Percentiles rank a stretch among this genome's conserved stretches.
Conservation (phyloP, 345 rosid species). For the Citrus cavaleriei region DNA sequence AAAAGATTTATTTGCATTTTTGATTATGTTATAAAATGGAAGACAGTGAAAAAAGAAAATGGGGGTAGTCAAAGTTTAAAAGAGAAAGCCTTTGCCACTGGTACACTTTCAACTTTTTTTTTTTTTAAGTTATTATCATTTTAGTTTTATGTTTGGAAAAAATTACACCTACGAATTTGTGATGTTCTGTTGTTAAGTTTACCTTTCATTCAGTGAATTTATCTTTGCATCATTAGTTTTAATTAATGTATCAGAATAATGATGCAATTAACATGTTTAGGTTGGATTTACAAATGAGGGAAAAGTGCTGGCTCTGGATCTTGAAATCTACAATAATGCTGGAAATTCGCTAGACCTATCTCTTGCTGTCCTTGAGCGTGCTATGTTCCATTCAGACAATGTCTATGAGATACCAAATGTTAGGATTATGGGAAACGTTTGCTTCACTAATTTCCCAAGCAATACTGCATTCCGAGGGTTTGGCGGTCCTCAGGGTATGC, state of each 20-base stretch:
- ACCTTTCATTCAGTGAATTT: neutral
- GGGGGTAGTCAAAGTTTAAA: too few relatives aligned
- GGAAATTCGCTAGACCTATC: constrained; percentile 93
- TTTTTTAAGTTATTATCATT: too few relatives aligned
- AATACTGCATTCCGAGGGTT: constrained; percentile 96
- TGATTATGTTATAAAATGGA: neutral
- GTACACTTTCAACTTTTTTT: neutral
- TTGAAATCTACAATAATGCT: constrained; percentile 82
- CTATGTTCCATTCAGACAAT: constrained; percentile 90
- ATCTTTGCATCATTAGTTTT: neutral
- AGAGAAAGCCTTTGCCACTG: too few relatives aligned
- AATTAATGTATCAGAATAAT: neutral
- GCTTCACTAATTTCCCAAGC: constrained; percentile 88
- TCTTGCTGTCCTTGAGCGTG: constrained; percentile 69
- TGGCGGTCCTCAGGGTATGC: constrained; percentile 97
- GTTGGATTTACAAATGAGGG: constrained; percentile 89
- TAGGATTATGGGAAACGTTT: constrained; percentile 69
- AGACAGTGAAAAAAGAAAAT: too few relatives aligned
- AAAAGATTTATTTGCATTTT: neutral
- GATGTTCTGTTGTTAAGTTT: neutral
- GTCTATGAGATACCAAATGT: constrained; percentile 88
- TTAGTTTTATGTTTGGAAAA: too few relatives aligned
- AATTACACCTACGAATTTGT: neutral
- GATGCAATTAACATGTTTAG: constrained; percentile 34
- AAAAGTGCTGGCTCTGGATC: constrained; percentile 78